Evolutionary conservation across 2,329 filamentous ascomycete genomes (phyloP).

Genomic region (Aureobasidium sp.): DNA sequence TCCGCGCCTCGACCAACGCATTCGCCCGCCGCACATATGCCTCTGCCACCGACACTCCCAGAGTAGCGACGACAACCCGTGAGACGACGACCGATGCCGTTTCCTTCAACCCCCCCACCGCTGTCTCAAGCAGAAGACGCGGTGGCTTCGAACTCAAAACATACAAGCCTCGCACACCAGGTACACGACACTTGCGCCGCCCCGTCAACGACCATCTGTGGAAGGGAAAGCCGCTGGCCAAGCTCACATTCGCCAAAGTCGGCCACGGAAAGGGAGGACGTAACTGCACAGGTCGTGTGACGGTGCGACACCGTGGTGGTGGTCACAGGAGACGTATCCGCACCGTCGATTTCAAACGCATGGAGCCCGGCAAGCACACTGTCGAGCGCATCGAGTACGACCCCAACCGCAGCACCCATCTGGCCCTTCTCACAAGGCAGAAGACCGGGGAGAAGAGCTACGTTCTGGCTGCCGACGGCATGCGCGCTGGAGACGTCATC

Average conservation of each 20-base stretch:
- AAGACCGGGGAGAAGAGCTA: conserved; percentile 72
- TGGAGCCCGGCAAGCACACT: conserved; percentile 67
- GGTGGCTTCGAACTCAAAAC: conserved; percentile 54
- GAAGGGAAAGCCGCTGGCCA: conserved; percentile 78
- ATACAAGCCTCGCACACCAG: conserved; percentile 89
- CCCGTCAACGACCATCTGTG: conserved; percentile 95
- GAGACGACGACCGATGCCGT: conserved; percentile 21
- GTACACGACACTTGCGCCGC: conserved; percentile 80
- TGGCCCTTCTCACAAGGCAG: conserved; percentile 73
- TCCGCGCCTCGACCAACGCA: conserved; percentile 28
- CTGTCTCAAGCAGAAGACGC: conserved; percentile 27
- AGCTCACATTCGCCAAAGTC: conserved; percentile 84
- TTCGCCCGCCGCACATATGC: conserved; percentile 43
- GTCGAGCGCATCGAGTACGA: conserved; percentile 97
- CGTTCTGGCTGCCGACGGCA: conserved; percentile 89
- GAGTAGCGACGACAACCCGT: conserved; percentile 15
- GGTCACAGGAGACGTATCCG: conserved; percentile 87
- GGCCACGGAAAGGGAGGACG: conserved; percentile 87
- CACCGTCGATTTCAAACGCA: conserved; percentile 79
- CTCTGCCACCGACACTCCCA: conserved; percentile 31
- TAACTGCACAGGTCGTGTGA: conserved; percentile 78
- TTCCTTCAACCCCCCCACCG: conserved; percentile 36
- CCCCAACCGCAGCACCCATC: conserved; percentile 83
- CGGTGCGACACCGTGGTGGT: conserved; percentile 84
- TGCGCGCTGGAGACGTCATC: conserved; percentile 82